Evolutionary conservation across 352 stramenopile genomes (phyloP).

Genomic region (Phytophthora syringae): DNA sequence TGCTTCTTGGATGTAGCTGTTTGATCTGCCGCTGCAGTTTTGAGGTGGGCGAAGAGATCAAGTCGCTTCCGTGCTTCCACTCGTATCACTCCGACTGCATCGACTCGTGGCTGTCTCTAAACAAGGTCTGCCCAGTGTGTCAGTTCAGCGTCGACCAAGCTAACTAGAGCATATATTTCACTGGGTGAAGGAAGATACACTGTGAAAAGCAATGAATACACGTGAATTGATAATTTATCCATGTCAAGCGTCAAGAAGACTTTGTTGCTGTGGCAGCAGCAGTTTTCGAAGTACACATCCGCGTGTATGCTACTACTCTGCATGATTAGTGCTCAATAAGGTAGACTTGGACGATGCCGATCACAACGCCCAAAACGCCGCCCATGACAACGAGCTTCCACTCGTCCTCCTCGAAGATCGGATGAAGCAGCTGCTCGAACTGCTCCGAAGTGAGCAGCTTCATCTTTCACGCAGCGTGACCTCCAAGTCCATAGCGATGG

Average conservation of each 20-base stretch:
- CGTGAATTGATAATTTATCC: slow-evolving; percentile 64
- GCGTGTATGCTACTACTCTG: slow-evolving; percentile 6
- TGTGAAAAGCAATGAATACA: slow-evolving; percentile 42
- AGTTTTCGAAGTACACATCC: slow-evolving; percentile 7
- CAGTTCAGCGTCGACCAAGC: slow-evolving; percentile 83
- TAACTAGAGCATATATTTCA: slow-evolving; percentile 16
- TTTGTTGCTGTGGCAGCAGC: neutral
- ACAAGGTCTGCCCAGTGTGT: slow-evolving; percentile 92
- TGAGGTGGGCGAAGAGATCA: slow-evolving; percentile 90
- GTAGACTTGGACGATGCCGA: slow-evolving; percentile 93
- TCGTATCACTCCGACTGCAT: slow-evolving; percentile 95
- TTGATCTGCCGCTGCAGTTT: slow-evolving; percentile 94
- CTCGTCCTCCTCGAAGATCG: slow-evolving; percentile 99
- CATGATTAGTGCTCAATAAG: slow-evolving; percentile 78
- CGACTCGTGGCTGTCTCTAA: slow-evolving; percentile 92
- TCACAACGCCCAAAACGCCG: slow-evolving; percentile 91
- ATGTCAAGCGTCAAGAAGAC: slow-evolving; percentile 28
- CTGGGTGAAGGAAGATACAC: neutral
- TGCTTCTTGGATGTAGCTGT: slow-evolving; percentile 59
- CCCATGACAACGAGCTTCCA: slow-evolving; percentile 98
- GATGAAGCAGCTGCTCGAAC: slow-evolving; percentile 97
- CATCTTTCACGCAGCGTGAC: slow-evolving; percentile 93
- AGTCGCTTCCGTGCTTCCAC: slow-evolving; percentile 94
- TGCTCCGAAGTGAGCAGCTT: slow-evolving; percentile 84
- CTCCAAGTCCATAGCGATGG: slow-evolving; percentile 92